phyloP scores from a whole-genome alignment of 202 grass and related monocot genomes.

The Schoenoplectus triqueter region DNA sequence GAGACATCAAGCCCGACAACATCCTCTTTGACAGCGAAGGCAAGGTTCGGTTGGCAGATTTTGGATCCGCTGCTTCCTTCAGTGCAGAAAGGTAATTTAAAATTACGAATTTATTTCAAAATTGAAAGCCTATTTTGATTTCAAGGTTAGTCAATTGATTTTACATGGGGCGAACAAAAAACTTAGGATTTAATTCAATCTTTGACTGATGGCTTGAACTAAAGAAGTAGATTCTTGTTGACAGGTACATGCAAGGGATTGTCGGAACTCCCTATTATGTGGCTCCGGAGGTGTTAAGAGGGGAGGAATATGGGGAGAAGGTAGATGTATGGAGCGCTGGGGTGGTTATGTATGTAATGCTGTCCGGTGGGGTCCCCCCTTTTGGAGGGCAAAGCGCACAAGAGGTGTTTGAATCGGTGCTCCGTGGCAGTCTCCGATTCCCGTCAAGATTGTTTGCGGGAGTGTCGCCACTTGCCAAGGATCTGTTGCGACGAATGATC shows the following conservation, averaged over 20 bases:
- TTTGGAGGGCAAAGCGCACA: slow-evolving; percentile 69
- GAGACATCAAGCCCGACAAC: slow-evolving; percentile 94
- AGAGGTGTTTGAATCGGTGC: slow-evolving; percentile 69
- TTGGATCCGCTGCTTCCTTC: slow-evolving; percentile 79
- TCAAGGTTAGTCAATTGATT: background rate
- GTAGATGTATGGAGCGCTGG: slow-evolving; percentile 95
- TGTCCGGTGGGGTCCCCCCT: slow-evolving; percentile 73
- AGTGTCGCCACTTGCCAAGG: slow-evolving; percentile 73
- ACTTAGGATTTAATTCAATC: slow-evolving; percentile 8
- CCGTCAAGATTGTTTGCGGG: slow-evolving; percentile 59
- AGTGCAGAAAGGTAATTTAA: slow-evolving; percentile 29
- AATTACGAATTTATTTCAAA: background rate
- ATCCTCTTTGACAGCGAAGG: slow-evolving; percentile 58
- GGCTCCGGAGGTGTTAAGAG: slow-evolving; percentile 79
- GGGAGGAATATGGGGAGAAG: slow-evolving; percentile 83
- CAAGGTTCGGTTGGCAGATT: slow-evolving; percentile 64
- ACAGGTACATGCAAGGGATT: slow-evolving; percentile 55
- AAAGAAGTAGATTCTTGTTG: background rate
- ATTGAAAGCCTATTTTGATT: background rate
- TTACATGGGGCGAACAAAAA: background rate
- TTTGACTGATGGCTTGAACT: too few relatives aligned
- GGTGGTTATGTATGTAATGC: slow-evolving; percentile 87
- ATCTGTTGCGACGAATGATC: slow-evolving; percentile 89
- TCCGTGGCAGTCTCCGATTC: slow-evolving; percentile 64
- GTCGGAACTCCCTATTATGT: slow-evolving; percentile 96